Base-by-base conservation (phyloP, 805 yeast species). In the Kodamaea leandrae region DNA sequence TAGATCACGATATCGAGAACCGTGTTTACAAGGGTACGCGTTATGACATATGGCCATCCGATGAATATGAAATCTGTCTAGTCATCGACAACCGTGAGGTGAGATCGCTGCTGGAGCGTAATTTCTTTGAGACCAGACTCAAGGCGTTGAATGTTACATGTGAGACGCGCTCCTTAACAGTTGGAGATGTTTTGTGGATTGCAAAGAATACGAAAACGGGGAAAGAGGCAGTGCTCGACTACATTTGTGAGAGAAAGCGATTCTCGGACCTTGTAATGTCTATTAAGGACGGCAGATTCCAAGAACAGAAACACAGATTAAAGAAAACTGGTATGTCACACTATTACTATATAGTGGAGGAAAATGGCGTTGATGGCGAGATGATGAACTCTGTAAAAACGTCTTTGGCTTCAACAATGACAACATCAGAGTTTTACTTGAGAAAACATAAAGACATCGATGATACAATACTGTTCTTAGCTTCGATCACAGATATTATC, bases 171-270 rank as follows among this genome's bases (percentile, higher is more conserved):
- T 67, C 86, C 1, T 66, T 93, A 20, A 65, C 93, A 0, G 77
- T 90, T 2, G 98, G 99, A 4, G 99, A 93, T 64, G 83, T 83
- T 1, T 47, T 84, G 7, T 93, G 98, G 99, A 71, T 89, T 2
- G 99, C 96, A 0, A 73, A 74, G 42, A 76, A 88, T 53, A 75
- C 66, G 39, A 50, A 45, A 0, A 75, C 86, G 0, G 72, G 75
- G 1, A 73, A 74, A 39, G 82, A 82, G 41, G 87, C 82, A 4
- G 83, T 86, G 1, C 62, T 93, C 13, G 85, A 91, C 57, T 82
- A 78, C 46, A 83, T 93, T n/a, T 74, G 91, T 34, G 99, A 93
- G 64, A 71, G 99, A 27, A 93, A 93, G 61, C 67, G 96, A 42
- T 61, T 90, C 32, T 95, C 87, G 55, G 99, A 93, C 68, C 72